phyloP scores from a whole-genome alignment of 176 grass and related monocot genomes.

The Paspalum notatum region DNA sequence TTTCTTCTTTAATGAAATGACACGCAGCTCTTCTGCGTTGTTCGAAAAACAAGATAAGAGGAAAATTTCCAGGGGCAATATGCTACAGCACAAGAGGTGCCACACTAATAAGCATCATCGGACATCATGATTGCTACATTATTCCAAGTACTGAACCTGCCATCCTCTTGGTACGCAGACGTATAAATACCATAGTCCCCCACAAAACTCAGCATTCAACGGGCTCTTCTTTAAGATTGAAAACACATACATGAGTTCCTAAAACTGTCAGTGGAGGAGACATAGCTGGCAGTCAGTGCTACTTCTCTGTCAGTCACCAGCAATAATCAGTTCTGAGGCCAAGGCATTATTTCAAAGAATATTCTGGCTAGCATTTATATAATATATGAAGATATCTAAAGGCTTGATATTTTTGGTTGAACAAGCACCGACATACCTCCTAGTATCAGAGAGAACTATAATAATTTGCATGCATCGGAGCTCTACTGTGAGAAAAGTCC shows the following conservation, averaged over 20 bases:
- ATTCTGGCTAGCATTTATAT: slow-evolving; percentile 17
- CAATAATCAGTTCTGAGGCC: slow-evolving; percentile 30
- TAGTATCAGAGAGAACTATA: background rate
- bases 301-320: slow-evolving; percentile 34
- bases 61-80: slow-evolving; percentile 1
- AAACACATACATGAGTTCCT: slow-evolving; percentile 13
- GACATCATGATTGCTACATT: background rate
- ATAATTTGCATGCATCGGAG: background rate
- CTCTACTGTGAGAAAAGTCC: background rate
- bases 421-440: slow-evolving; percentile 27
- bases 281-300: slow-evolving; percentile 34
- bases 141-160: background rate
- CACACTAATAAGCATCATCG: slow-evolving; percentile 4
- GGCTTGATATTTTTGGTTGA: background rate
- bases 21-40: no score
- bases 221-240: background rate
- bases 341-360: slow-evolving; percentile 39
- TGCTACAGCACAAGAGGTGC: background rate
- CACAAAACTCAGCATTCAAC: slow-evolving; percentile 26
- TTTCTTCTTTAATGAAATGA: no score
- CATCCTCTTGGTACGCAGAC: slow-evolving; percentile 5
- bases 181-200: background rate
- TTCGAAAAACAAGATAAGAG: slow-evolving; percentile 1
- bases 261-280: slow-evolving; percentile 13
- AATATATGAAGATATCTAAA: slow-evolving; percentile 1